These are phyloP conservation scores for Myrmaecium sp. DNA, from an alignment of 2,329 filamentous ascomycete genomes.

Conservation along the genomic window DNA sequence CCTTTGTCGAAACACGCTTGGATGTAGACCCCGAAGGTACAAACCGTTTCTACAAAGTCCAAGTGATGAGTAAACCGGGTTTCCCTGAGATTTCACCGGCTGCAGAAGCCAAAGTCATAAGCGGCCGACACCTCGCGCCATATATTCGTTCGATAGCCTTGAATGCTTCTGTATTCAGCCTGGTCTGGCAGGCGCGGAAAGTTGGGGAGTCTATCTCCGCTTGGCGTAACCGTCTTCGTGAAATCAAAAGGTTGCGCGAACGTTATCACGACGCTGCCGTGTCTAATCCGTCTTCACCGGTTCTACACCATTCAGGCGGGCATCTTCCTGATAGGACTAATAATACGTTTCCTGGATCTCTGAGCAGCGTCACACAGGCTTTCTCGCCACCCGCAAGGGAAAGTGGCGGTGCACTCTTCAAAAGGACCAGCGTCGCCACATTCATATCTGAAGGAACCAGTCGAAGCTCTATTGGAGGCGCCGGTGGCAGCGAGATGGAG, in stretches of 20 bases:
- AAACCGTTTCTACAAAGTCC: conserved; percentile 64
- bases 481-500: too few relatives aligned
- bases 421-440: too few relatives aligned
- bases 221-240: conserved; percentile 73
- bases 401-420: too few relatives aligned
- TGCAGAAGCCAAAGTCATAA: conserved; percentile 76
- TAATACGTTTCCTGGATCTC: too few relatives aligned
- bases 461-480: too few relatives aligned
- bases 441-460: too few relatives aligned
- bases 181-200: conserved; percentile 68
- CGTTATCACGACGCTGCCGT: conserved; percentile 30
- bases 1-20: conserved; percentile 38
- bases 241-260: conserved; percentile 70
- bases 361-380: too few relatives aligned
- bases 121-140: conserved; percentile 60
- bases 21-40: conserved; percentile 25
- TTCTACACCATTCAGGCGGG: too few relatives aligned
- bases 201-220: conserved; percentile 73
- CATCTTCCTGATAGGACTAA: too few relatives aligned
- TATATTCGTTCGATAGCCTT: conserved; percentile 81
- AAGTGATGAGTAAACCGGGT: conserved; percentile 71
- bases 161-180: conserved; percentile 83
- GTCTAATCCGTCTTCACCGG: too few relatives aligned
- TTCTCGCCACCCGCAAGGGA: too few relatives aligned
- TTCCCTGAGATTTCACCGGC: conserved; percentile 88